These are phyloP conservation scores for Lentinula guzmanii DNA, from an alignment of 768 basidiomycete species.

Conservation along the genomic window DNA sequence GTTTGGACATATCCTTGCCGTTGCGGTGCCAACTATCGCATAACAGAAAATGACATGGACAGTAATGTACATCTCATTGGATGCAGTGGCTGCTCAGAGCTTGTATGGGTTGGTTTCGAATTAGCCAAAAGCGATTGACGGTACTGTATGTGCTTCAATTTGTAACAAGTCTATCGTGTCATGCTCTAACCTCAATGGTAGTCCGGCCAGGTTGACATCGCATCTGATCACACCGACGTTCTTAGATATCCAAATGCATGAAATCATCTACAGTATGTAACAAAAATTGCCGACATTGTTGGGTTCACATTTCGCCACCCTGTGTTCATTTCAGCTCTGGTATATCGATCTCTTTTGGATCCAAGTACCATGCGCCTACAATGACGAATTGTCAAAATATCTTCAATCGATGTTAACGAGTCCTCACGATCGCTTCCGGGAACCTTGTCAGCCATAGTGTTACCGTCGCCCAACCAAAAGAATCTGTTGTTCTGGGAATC, in stretches of 20 bases:
- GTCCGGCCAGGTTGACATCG: background rate
- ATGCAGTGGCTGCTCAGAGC: conserved; percentile 76
- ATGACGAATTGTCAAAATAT: background rate
- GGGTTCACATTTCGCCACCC: background rate
- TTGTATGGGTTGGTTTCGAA: conserved; percentile 84
- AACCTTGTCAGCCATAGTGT: conserved; percentile 45
- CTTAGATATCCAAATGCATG: too few species aligned
- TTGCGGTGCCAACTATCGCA: conserved; percentile 63
- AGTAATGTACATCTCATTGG: conserved; percentile 64
- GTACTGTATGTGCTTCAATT: background rate
- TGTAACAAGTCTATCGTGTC: background rate
- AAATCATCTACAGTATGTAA: too few species aligned
- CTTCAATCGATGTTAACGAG: background rate
- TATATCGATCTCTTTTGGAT: background rate
- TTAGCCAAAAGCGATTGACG: conserved; percentile 14
- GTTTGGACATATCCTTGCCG: conserved; percentile 61
- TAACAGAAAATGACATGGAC: conserved; percentile 58
- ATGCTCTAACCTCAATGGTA: background rate
- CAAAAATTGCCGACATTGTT: background rate
- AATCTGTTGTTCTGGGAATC: conserved; percentile 43
- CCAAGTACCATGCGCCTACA: conserved; percentile 9
- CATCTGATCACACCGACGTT: background rate
- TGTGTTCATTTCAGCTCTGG: background rate
- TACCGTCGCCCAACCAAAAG: conserved; percentile 58
- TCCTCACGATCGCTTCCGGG: conserved; percentile 27